Evolutionary conservation across 208 protist species (phyloP), one percentile per base, ranked within the genome.

Genomic region (Leishmania martiniquensis): DNA sequence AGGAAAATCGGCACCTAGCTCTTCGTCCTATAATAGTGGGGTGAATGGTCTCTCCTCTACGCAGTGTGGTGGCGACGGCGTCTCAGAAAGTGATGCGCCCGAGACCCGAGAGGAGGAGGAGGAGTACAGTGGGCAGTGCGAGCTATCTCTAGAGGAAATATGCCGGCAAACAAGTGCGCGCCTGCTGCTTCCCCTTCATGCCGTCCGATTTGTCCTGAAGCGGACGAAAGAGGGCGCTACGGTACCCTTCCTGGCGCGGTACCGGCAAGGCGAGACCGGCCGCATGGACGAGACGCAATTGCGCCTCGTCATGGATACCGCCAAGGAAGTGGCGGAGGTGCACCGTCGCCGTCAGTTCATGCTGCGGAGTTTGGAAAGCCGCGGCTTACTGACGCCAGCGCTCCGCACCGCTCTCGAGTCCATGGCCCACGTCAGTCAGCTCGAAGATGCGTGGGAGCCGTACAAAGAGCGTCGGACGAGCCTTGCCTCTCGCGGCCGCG

Each of bases 221-320:
- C 85, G 94, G 83, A 84, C 73, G 6, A 85, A 90, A 77, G 79
- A 93, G 13, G 93, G 91, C 20, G 89, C 88, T 29, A 98, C 91
- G 20, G 90, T 98, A 25, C 95, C 95, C 15, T 98, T 98, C 72
- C 86, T 98, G 34, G 95, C 93, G 25, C 90, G 95, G 1, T 98
- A 98, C 79, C 87, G 95, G 2, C 87, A 90, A 60, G 91, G 95
- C 72, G 84, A 94, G 69, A 96, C 93, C 1, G 89, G 91, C 6
- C 77, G 88, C 67, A 71, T 98, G 75, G 83, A 90, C 72, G 93
- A 97, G 78, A 83, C 78, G 10, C 55, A 81, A 65, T 74, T 97
- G 39, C 89, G 89, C 3, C 70, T 70, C 20, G 85, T 94, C n/a
- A 68, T 96, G 77, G 87, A 94, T 72, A 92, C 87, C 45, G 75